Percentiles rank a stretch among this genome's conserved stretches.
phyloP scores from a whole-genome alignment of 768 basidiomycete genomes.

The Coprinopsis cinerea region DNA sequence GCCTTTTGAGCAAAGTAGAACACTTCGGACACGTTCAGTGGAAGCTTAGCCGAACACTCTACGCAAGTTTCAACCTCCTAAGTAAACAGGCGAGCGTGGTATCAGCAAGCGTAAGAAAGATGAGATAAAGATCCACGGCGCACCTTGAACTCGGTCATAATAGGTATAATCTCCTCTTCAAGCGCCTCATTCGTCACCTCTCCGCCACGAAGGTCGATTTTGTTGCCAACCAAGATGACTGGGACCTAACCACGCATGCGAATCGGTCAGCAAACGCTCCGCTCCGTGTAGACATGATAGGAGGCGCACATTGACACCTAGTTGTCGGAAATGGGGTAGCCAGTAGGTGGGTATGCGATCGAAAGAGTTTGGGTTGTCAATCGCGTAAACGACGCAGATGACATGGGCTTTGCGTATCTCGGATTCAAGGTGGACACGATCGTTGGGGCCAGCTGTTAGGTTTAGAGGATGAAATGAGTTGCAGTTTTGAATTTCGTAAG shows the following conservation, averaged over 20 bases:
- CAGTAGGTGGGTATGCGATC: slow-evolving; percentile 98
- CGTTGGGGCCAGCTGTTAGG: slow-evolving; percentile 81
- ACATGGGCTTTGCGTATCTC: slow-evolving; percentile 98
- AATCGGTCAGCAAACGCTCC: too few relatives aligned
- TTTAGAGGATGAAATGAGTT: not conserved
- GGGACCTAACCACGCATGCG: slow-evolving; percentile 57
- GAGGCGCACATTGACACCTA: slow-evolving; percentile 83
- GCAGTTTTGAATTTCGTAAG: not conserved
- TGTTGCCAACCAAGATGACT: slow-evolving; percentile 96
- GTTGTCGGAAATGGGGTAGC: slow-evolving; percentile 90
- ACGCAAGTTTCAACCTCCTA: slow-evolving; percentile 99
- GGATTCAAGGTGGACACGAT: slow-evolving; percentile 83
- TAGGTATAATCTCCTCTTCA: slow-evolving; percentile 91
- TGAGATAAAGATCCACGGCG: slow-evolving; percentile 10
- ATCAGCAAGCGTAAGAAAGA: slow-evolving; percentile 2
- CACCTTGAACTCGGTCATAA: slow-evolving; percentile 99
- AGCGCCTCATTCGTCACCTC: slow-evolving; percentile 91
- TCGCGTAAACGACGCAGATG: slow-evolving; percentile 95
- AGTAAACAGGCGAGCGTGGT: slow-evolving; percentile 11
- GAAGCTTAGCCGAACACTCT: slow-evolving; percentile 89
- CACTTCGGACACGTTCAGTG: slow-evolving; percentile 91
- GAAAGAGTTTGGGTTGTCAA: slow-evolving; percentile 95
- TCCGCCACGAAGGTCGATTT: slow-evolving; percentile 92
- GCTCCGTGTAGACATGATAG: not conserved
- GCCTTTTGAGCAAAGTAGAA: slow-evolving; percentile 99